Evolutionary conservation across 2,329 filamentous ascomycete species (phyloP).

Genomic region (Ophiocordyceps australis): DNA sequence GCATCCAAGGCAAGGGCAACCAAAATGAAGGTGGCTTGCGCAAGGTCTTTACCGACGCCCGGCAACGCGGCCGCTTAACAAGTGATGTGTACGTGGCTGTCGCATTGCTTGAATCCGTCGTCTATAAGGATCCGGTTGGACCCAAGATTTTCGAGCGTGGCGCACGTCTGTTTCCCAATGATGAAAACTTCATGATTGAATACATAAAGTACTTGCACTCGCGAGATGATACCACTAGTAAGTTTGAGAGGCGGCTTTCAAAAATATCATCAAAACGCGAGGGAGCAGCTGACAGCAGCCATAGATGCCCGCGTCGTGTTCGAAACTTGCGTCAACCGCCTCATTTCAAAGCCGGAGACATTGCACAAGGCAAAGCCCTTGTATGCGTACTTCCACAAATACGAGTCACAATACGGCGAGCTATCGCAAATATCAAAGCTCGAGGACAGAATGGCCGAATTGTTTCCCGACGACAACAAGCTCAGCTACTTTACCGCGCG

Average conservation of each 20-base stretch:
- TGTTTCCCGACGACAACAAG: slow-evolving; percentile 78
- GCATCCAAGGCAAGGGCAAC: slow-evolving; percentile 69
- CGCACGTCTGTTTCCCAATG: slow-evolving; percentile 80
- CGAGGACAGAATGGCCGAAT: slow-evolving; percentile 78
- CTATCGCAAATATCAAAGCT: slow-evolving; percentile 78
- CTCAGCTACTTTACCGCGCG: slow-evolving; percentile 60
- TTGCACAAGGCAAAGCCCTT: slow-evolving; percentile 63
- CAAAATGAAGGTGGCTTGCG: slow-evolving; percentile 57
- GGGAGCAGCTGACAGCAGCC: slow-evolving; percentile 4
- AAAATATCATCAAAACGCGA: neutral
- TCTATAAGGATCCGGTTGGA: slow-evolving; percentile 84
- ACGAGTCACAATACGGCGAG: slow-evolving; percentile 88
- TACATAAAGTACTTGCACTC: slow-evolving; percentile 91
- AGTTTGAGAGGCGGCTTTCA: slow-evolving; percentile 17
- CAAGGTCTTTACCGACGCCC: slow-evolving; percentile 76
- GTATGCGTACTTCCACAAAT: slow-evolving; percentile 85
- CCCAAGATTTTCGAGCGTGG: slow-evolving; percentile 94
- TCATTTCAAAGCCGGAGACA: slow-evolving; percentile 60
- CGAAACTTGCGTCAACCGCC: slow-evolving; percentile 74
- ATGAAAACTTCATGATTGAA: slow-evolving; percentile 84
- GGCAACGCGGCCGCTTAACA: slow-evolving; percentile 70
- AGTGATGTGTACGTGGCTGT: slow-evolving; percentile 92
- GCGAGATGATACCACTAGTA: slow-evolving; percentile 85
- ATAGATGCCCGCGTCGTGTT: slow-evolving; percentile 88
- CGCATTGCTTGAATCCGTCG: slow-evolving; percentile 84